phyloP scores from a whole-genome alignment of 352 stramenopile genomes.

The Globisporangium irregulare region DNA sequence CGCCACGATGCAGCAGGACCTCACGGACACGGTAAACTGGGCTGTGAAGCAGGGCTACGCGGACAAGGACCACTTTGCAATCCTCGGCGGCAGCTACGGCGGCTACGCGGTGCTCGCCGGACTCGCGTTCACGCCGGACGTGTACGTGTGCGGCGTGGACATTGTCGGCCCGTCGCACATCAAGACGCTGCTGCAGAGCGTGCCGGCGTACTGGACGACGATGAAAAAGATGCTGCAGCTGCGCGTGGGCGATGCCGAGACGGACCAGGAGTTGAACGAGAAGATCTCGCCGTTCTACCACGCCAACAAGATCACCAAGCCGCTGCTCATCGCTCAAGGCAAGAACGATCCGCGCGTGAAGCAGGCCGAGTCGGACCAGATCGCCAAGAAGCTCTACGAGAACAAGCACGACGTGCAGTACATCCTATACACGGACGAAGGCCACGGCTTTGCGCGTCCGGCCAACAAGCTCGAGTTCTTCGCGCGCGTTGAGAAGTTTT shows the following conservation, averaged over 20 bases:
- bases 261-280: conserved; percentile 33
- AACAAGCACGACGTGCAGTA: conserved; percentile 80
- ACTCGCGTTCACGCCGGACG: conserved; percentile 72
- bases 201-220: conserved; percentile 38
- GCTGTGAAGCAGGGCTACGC: conserved; percentile 53
- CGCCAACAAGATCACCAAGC: conserved; percentile 68
- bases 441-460: conserved; percentile 65
- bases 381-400: conserved; percentile 59
- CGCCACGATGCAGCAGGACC: conserved; percentile 41
- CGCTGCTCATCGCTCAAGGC: conserved; percentile 77
- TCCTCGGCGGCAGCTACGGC: conserved; percentile 72
- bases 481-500: conserved; percentile 33
- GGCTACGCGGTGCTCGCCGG: conserved; percentile 68
- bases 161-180: conserved; percentile 58
- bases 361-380: conserved; percentile 66
- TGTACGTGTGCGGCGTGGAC: conserved; percentile 78
- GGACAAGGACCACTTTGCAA: conserved; percentile 37
- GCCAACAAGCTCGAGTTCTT: conserved; percentile 74
- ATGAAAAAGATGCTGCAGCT: conserved; percentile 42
- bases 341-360: conserved; percentile 80
- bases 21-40: conserved; percentile 57
- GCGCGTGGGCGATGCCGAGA: conserved; percentile 39
- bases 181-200: conserved; percentile 40
- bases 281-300: conserved; percentile 69
- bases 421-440: conserved; percentile 79